Percentiles rank a stretch among this genome's conserved stretches.
These are phyloP conservation scores for Monosporozyma aerobia DNA, from an alignment of 805 yeast genomes.

Conservation along the genomic window DNA sequence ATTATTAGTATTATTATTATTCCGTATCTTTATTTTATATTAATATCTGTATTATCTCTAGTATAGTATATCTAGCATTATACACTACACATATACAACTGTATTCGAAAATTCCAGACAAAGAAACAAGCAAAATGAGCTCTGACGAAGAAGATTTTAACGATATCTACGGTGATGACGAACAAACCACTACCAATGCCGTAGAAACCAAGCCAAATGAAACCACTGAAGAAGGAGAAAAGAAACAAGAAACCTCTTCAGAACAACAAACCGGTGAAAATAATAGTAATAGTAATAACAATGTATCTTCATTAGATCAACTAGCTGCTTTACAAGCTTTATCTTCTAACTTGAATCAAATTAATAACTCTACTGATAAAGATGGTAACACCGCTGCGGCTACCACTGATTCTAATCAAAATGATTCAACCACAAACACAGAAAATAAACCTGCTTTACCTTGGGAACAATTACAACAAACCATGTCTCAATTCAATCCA, in stretches of 20 bases:
- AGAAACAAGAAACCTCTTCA: conserved; percentile 1
- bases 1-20: neutral
- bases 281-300: neutral
- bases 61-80: neutral
- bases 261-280: conserved; percentile 2
- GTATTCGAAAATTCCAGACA: neutral
- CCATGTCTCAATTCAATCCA: conserved; percentile 23
- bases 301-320: conserved; percentile 21
- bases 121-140: conserved; percentile 36
- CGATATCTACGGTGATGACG: conserved; percentile 59
- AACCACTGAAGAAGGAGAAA: neutral
- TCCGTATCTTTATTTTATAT: neutral
- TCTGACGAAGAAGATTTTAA: conserved; percentile 93
- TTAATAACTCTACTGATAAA: conserved; percentile 10
- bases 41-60: neutral
- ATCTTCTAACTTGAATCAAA: conserved; percentile 27
- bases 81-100: conserved; percentile 2
- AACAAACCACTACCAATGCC: conserved; percentile 10
- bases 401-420: conserved; percentile 7
- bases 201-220: conserved; percentile 7
- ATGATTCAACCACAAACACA: neutral
- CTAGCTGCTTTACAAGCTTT: conserved; percentile 29
- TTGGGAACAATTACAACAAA: conserved; percentile 29
- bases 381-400: conserved; percentile 7
- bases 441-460: conserved; percentile 12